A percentile compares a stretch with the other conserved stretches of the same genome.
Conservation (phyloP, 1,139 yeast species). For the Nakaseomyces nivariensis region DNA sequence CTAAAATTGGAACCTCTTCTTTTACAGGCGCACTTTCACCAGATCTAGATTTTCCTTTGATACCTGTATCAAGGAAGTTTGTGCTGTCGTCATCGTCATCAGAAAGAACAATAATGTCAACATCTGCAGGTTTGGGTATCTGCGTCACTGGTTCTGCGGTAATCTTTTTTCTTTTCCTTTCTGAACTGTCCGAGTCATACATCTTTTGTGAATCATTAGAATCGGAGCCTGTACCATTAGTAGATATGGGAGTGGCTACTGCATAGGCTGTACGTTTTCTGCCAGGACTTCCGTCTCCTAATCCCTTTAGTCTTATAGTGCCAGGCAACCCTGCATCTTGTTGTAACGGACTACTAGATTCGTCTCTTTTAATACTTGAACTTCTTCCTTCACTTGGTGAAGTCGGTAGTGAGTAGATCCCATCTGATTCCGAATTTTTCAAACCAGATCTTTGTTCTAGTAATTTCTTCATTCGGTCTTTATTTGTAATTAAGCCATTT, state of each 20-base stretch:
- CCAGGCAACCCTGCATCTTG: background rate
- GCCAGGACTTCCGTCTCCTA: background rate
- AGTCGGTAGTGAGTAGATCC: background rate
- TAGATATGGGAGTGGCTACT: background rate
- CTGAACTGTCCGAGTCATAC: conserved; percentile 1
- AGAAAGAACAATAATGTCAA: background rate
- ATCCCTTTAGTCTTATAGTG: background rate
- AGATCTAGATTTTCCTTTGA: background rate
- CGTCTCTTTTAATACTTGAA: background rate
- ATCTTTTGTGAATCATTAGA: conserved; percentile 1
- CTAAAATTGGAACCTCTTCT: conserved; percentile 2
- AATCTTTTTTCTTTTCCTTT: background rate
- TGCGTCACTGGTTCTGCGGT: background rate
- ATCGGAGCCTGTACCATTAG: background rate
- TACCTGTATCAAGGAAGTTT: background rate
- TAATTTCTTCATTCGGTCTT: background rate
- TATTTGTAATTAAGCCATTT: background rate
- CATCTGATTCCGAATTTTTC: background rate
- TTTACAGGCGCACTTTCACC: background rate
- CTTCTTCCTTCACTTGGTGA: background rate
- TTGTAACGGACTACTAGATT: background rate
- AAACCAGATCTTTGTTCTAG: background rate
- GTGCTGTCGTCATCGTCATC: background rate
- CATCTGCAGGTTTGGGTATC: background rate
- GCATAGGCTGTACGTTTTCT: background rate